Conservation (phyloP, 1,139 yeast genomes). For the Suhomyces bolitotheri region DNA sequence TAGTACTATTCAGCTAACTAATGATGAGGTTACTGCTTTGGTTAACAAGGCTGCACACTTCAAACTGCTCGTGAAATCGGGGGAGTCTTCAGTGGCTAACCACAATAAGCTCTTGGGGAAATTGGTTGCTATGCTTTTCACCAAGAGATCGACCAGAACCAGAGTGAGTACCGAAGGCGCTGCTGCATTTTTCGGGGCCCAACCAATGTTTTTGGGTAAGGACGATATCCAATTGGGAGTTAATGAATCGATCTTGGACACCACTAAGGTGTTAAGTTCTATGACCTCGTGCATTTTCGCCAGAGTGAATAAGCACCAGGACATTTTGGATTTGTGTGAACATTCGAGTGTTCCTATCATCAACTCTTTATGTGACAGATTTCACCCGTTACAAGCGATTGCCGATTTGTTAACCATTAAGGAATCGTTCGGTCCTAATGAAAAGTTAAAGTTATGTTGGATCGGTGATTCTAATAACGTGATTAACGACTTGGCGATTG, state of each 20-base stretch:
- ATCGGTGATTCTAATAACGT: slow-evolving; percentile 96
- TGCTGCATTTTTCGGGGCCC: slow-evolving; percentile 88
- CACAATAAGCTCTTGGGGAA: slow-evolving; percentile 70
- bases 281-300: slow-evolving; percentile 97
- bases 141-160: slow-evolving; percentile 93
- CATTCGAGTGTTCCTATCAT: slow-evolving; percentile 87
- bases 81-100: slow-evolving; percentile 44
- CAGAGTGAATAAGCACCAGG: slow-evolving; percentile 84
- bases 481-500: slow-evolving; percentile 89
- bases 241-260: slow-evolving; percentile 85
- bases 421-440: slow-evolving; percentile 62
- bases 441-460: slow-evolving; percentile 86
- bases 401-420: slow-evolving; percentile 85
- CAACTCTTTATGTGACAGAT: slow-evolving; percentile 88
- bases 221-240: slow-evolving; percentile 97
- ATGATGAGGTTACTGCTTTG: slow-evolving; percentile 65
- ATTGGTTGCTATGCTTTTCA: slow-evolving; percentile 77
- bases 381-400: slow-evolving; percentile 94
- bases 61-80: slow-evolving; percentile 57
- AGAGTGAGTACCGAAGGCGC: slow-evolving; percentile 96
- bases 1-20: slow-evolving; percentile 72
- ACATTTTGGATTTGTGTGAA: slow-evolving; percentile 72
- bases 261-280: slow-evolving; percentile 84
- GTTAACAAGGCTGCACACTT: slow-evolving; percentile 67
- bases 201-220: slow-evolving; percentile 93